Base-by-base conservation (phyloP, 2,329 filamentous ascomycete species). In the Pleurostoma richardsiae region DNA sequence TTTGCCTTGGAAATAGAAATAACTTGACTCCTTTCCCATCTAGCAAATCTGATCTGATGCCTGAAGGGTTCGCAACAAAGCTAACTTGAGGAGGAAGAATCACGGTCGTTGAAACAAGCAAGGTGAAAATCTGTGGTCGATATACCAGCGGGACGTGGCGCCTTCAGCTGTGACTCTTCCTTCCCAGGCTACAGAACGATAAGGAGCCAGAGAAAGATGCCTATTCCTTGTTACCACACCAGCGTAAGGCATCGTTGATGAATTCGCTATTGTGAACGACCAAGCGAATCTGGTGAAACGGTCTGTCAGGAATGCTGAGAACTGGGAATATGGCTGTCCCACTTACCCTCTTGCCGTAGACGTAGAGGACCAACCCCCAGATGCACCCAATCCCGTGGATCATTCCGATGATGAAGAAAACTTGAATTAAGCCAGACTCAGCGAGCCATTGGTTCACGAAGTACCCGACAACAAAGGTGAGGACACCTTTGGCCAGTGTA, bases 401-500 rank as follows among this genome's bases (percentile, higher is more conserved):
- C 33, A 36, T 36, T 36, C 67, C 68, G 0, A 70, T 58, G n/a
- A 69, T 62, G 42, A 57, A 62, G 48, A 69, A 70, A 1, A 69
- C 65, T 10, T 57, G 52, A 10, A 69, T 54, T 0, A 64, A 55
- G 0, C 67, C 67, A 40, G 67, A 61, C 40, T 52, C 59, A 5
- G 52, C 59, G 3, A 69, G 52, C 68, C 68, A 70, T 50, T 62
- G 59, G 45, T 69, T 69, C 50, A 68, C 65, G 49, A 69, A 69
- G 43, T 69, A 72, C 2, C 70, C 73, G 42, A 74, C 50, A 2
- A 69, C 70, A 49, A 75, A 76, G 0, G 70, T 73, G 10, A 76
- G 50, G 30, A 76, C 50, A 46, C 33, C 33, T 2, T 74, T 74
- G 44, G 72, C 63, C 4, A 71, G 68, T 48, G 75, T 76, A 57